Conservation (phyloP, 257 asterid species). For the Solanum lignicaule region DNA sequence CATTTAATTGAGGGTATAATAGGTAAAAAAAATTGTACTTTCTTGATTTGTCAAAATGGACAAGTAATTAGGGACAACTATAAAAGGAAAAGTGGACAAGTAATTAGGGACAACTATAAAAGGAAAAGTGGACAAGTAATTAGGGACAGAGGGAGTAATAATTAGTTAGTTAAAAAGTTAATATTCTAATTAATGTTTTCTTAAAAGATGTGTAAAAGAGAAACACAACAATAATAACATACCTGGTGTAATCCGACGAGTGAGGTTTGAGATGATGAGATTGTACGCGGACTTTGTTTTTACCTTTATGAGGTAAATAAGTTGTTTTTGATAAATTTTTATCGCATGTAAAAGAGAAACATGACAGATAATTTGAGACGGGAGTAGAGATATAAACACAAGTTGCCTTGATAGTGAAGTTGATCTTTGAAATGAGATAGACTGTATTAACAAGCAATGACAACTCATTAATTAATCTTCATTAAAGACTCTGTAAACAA, state of each 20-base stretch:
- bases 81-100: no score
- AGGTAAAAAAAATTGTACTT: no score
- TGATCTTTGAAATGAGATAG: background rate
- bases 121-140: no score
- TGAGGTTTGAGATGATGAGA: background rate
- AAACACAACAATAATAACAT: background rate
- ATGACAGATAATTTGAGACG: background rate
- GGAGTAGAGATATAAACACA: background rate
- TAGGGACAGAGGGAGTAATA: no score
- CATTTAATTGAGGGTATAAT: no score
- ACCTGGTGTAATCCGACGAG: rapidly evolving
- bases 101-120: no score
- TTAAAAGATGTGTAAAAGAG: background rate
- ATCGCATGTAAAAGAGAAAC: background rate
- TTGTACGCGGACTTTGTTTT: background rate
- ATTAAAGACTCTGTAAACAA: background rate
- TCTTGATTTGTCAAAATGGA: no score
- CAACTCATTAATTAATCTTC: background rate
- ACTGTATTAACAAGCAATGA: background rate
- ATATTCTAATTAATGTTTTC: background rate
- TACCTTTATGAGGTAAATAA: background rate
- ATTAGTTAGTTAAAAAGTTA: background rate
- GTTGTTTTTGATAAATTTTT: rapidly evolving
- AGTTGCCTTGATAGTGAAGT: background rate
- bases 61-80: no score